Evolutionary conservation across 345 rosid species (phyloP), one percentile per base, ranked within the genome.

Genomic region (Salix purpurea): DNA sequence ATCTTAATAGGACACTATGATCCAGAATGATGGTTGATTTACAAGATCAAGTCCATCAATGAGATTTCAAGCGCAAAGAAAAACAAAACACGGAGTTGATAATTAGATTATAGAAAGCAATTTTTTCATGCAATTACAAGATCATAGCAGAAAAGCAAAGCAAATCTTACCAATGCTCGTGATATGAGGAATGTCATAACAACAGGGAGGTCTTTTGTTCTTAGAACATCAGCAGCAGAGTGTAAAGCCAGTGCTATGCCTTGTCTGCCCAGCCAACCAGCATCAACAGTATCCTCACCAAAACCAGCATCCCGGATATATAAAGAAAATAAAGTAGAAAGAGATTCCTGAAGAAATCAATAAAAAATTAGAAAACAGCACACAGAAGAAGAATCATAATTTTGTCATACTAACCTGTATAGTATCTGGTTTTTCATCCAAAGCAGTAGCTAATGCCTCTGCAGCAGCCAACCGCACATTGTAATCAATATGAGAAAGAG

Each of bases 101-200:
- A 23, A 8, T 61, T 34, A 12, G 19, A 3, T 42, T 30, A 18
- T 1, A 46, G 5, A 42, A 44, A 4, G 42, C 7, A 50, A 39
- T 72, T 0, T 32, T 26, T 15, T 24, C 18, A 40, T 23, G 76
- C 9, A 30, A 70, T 48, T 34, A 36, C 24, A 19, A 52, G 30
- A 16, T 70, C 36, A 16, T 4, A 70, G 16, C 7, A 60, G 30
- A 74, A 74, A 30, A 44, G 65, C 13, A 76, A 72, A 75, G 62
- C 13, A 77, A 75, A 67, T 74, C 83, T 79, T 81, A 96, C 99
- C 90, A 96, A 83, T 61, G 99, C 99, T 56, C 98, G 91, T 40
- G 99, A 96, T 84, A 93, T 93, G 76, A 96, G 87, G 79, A 96
- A 96, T 58, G 98, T 93, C 97, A 96, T 91, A 74, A 96, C 93